These are phyloP conservation scores for Colletotrichum tabaci DNA, from an alignment of 2,329 filamentous ascomycete genomes.

Conservation along the genomic window DNA sequence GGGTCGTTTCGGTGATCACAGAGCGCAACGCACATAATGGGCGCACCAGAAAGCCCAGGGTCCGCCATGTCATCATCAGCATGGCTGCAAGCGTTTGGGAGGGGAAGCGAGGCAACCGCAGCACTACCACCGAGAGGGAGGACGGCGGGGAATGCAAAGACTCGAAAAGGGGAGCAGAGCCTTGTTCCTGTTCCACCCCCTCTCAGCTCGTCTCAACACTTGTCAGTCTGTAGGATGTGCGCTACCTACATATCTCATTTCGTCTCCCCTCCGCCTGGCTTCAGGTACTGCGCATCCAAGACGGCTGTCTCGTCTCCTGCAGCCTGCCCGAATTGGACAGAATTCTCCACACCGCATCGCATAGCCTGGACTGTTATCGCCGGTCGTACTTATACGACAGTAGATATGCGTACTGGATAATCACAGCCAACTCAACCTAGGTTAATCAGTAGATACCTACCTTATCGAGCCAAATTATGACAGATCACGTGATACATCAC, in stretches of 20 bases:
- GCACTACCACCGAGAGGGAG: not conserved
- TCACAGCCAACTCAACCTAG: too few relatives aligned
- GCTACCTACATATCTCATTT: not conserved
- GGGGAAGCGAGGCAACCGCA: slow-evolving; percentile 5
- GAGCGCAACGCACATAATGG: not conserved
- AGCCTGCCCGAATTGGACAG: slow-evolving; percentile 6
- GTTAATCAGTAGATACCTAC: too few relatives aligned
- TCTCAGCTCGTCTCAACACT: not conserved
- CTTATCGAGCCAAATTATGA: not conserved
- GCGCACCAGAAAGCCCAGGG: slow-evolving; percentile 2
- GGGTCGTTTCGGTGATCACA: slow-evolving; percentile 2
- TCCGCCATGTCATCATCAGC: not conserved
- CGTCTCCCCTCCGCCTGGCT: slow-evolving; percentile 9
- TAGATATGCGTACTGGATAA: too few relatives aligned
- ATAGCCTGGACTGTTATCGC: too few relatives aligned
- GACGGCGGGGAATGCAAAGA: not conserved
- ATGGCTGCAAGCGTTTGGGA: slow-evolving; percentile 2
- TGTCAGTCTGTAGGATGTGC: slow-evolving; percentile 13
- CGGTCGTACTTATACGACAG: too few relatives aligned
- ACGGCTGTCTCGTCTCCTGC: not conserved
- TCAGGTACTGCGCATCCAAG: slow-evolving; percentile 3
- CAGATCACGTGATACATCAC: slow-evolving; percentile 24
- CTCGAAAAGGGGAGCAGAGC: not conserved
- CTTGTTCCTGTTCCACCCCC: not conserved
- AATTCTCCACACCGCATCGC: not conserved